Evolutionary conservation across 2,329 filamentous ascomycete species (phyloP), one percentile per base, ranked within the genome.

Genomic region (Verticillium isaacii): DNA sequence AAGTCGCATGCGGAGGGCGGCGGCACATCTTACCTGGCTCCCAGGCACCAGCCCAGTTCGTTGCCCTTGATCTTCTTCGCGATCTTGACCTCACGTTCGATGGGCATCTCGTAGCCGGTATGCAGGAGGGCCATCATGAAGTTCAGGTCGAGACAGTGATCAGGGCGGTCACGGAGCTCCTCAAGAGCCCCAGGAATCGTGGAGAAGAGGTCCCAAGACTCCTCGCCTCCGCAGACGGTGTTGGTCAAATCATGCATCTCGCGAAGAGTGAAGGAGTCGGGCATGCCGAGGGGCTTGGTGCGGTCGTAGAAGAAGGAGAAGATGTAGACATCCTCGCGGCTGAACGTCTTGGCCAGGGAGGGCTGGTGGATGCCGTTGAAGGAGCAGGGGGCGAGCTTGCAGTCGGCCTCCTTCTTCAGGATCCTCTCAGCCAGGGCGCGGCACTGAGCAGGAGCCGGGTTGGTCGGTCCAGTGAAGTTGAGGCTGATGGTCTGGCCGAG

Each of bases 271-370:
- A 98, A 99, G 6, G 91, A 93, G 68, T 97, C 93, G n/a, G 96
- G 95, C 93, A 99, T 98, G 67, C 96, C 96, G 12, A 99, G 86
- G 5, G 93, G 92, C 74, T 91, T 86, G 29, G 91, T 96, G 70
- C 96, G 93, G 81, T 99, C 95, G 79, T 90, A 97, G 79, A 99
- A 99, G 84, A 96, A 99, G 34, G 92, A 96, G 78, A 99, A 94
- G 68, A 98, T 92, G 79, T 94, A 99, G 45, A 98, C 87, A 70
- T 97, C 93, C 77, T 98, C 94, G 65, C 84, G 85, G 32, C 91
- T 81, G 71, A 99, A 99, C 0, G 95, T 99, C 83, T 97, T 96
- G 68, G 87, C 88, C 57, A 99, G 84, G 25, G 90, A 89, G 11
- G 95, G 95, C 77, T 99, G 95, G 78, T 99, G 92, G 34, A 99